Conservation (phyloP, 2,329 filamentous ascomycete genomes). For the Rhexocercosporidium sp. region DNA sequence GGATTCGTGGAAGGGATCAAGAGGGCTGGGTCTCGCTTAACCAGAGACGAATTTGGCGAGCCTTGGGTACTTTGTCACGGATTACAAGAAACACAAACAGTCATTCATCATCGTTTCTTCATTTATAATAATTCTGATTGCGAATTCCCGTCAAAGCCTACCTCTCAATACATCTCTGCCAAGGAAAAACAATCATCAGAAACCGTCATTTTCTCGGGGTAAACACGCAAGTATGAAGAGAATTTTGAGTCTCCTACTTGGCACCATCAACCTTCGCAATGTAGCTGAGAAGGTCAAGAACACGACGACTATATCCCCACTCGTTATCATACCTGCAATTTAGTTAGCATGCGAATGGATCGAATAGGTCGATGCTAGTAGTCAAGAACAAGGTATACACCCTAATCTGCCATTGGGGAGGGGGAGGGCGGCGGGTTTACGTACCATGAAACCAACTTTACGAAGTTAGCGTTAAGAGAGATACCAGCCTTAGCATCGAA, state of each 20-base stretch:
- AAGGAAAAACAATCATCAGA: slow-evolving; percentile 38
- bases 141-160: slow-evolving; percentile 35
- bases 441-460: slow-evolving; percentile 96
- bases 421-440: slow-evolving; percentile 44
- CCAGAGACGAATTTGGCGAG: background rate
- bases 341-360: background rate
- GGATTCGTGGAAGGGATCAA: no score
- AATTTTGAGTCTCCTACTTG: slow-evolving; percentile 40
- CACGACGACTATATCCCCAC: slow-evolving; percentile 99
- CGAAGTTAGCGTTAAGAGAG: slow-evolving; percentile 96
- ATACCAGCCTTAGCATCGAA: slow-evolving; percentile 99
- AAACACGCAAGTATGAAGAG: slow-evolving; percentile 9
- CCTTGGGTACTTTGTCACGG: background rate
- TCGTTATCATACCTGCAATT: slow-evolving; percentile 98
- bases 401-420: no score
- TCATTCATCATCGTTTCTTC: slow-evolving; percentile 12
- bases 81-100: background rate
- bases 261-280: slow-evolving; percentile 75
- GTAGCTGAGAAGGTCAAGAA: slow-evolving; percentile 80
- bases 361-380: background rate
- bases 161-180: slow-evolving; percentile 41
- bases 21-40: no score
- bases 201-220: slow-evolving; percentile 27
- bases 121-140: slow-evolving; percentile 17
- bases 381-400: no score